Conservation (phyloP, 1,284 basidiomycete species). For the Ganoderma resinaceum region DNA sequence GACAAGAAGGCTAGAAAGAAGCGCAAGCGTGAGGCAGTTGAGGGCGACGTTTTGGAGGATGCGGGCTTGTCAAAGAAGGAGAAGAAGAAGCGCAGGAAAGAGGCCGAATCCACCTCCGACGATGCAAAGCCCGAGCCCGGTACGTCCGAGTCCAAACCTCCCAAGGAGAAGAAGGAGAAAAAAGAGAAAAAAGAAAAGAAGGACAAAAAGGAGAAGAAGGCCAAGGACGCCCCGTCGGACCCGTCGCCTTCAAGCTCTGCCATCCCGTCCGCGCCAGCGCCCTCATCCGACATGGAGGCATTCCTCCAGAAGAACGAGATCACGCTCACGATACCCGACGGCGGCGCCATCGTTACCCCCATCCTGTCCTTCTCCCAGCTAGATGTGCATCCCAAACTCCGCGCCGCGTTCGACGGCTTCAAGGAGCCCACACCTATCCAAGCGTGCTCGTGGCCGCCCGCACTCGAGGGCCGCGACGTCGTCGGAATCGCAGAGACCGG, state of each 20-base stretch:
- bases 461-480: slow-evolving; percentile 85
- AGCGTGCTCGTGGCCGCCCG: slow-evolving; percentile 94
- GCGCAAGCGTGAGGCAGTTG: slow-evolving; percentile 37
- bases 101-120: slow-evolving; percentile 13
- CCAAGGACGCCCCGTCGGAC: slow-evolving; percentile 12
- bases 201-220: slow-evolving; percentile 32
- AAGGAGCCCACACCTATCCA: slow-evolving; percentile 95
- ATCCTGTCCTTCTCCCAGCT: slow-evolving; percentile 82
- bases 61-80: slow-evolving; percentile 30
- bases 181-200: slow-evolving; percentile 36
- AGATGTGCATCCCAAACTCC: slow-evolving; percentile 69
- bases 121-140: slow-evolving; percentile 9
- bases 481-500: slow-evolving; percentile 99
- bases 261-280: slow-evolving; percentile 29
- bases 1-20: slow-evolving; percentile 38
- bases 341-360: slow-evolving; percentile 62
- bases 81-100: slow-evolving; percentile 35
- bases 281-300: slow-evolving; percentile 55
- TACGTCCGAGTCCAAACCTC: slow-evolving; percentile 30
- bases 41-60: slow-evolving; percentile 13
- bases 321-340: slow-evolving; percentile 67
- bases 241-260: slow-evolving; percentile 21
- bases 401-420: slow-evolving; percentile 74
- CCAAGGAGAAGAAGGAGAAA: slow-evolving; percentile 33
- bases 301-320: slow-evolving; percentile 81